phyloP scores from a whole-genome alignment of 768 basidiomycete genomes.

The Rhizopogon roseolus region DNA sequence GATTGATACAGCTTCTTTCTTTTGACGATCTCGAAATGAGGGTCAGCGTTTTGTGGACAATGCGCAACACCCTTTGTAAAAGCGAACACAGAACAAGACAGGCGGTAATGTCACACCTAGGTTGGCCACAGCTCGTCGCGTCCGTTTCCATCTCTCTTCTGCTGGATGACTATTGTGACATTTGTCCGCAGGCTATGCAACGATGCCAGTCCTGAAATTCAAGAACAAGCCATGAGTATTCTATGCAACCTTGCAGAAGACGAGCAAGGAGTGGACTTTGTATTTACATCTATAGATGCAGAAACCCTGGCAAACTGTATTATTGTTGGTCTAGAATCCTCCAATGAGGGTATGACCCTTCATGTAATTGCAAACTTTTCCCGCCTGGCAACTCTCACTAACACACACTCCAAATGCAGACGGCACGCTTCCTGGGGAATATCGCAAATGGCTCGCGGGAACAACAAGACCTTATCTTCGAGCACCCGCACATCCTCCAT shows the following conservation, averaged over 20 bases:
- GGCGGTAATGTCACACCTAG: constrained; percentile 61
- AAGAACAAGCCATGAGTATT: constrained; percentile 70
- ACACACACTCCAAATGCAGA: constrained; percentile 26
- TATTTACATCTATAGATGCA: constrained; percentile 50
- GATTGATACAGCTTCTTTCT: constrained; percentile 56
- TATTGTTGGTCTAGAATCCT: constrained; percentile 42
- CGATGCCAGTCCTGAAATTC: constrained; percentile 49
- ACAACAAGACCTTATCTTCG: constrained; percentile 50
- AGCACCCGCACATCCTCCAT: constrained; percentile 44
- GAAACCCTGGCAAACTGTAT: constrained; percentile 43
- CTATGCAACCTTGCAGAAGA: constrained; percentile 64
- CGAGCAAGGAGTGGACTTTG: constrained; percentile 57
- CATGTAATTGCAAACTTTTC: constrained; percentile 34
- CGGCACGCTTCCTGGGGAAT: constrained; percentile 62
- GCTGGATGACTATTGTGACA: neutral
- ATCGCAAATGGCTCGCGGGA: constrained; percentile 54
- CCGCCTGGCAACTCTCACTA: neutral
- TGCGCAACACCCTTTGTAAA: constrained; percentile 79
- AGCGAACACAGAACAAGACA: constrained; percentile 56
- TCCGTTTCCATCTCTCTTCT: constrained; percentile 26
- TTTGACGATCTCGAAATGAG: constrained; percentile 52
- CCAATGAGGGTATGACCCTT: constrained; percentile 48
- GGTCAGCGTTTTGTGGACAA: constrained; percentile 77
- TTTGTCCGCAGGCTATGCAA: constrained; percentile 41
- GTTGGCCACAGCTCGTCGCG: constrained; percentile 59